These are phyloP conservation scores for Arachis stenosperma DNA, from an alignment of 306 rosid species.

Conservation along the genomic window DNA sequence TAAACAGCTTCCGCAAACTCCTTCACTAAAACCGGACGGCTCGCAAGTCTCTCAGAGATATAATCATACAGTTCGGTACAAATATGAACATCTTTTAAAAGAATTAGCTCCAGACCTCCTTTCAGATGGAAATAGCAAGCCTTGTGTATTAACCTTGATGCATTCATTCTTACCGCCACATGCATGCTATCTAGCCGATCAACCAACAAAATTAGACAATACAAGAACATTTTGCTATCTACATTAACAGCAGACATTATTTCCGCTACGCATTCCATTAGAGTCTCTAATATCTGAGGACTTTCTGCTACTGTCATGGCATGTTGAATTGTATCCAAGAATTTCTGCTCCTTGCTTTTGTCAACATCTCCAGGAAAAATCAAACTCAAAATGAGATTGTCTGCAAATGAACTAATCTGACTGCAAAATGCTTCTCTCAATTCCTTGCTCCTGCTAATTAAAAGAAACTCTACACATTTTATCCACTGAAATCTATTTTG, in stretches of 20 bases:
- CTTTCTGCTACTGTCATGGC: constrained; percentile 58
- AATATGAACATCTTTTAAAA: constrained; percentile 73
- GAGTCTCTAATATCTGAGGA: constrained; percentile 66
- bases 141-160: constrained; percentile 80
- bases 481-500: constrained; percentile 65
- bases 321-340: constrained; percentile 62
- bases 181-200: constrained; percentile 84
- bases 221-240: constrained; percentile 58
- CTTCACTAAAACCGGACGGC: constrained; percentile 69
- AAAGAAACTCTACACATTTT: constrained; percentile 64
- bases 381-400: constrained; percentile 60
- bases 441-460: constrained; percentile 60
- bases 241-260: constrained; percentile 76
- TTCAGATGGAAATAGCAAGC: constrained; percentile 71
- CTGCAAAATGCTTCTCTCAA: constrained; percentile 86
- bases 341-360: constrained; percentile 61
- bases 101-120: constrained; percentile 68
- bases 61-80: constrained; percentile 76
- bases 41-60: constrained; percentile 67
- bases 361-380: constrained; percentile 55
- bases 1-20: constrained; percentile 92
- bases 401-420: constrained; percentile 74
- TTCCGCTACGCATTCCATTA: constrained; percentile 80
- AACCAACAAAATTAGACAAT: constrained; percentile 77
- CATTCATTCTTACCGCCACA: constrained; percentile 73